Evolutionary conservation across 495 filamentous ascomycete species (phyloP).

Genomic region (Lophiostoma macrostomum): DNA sequence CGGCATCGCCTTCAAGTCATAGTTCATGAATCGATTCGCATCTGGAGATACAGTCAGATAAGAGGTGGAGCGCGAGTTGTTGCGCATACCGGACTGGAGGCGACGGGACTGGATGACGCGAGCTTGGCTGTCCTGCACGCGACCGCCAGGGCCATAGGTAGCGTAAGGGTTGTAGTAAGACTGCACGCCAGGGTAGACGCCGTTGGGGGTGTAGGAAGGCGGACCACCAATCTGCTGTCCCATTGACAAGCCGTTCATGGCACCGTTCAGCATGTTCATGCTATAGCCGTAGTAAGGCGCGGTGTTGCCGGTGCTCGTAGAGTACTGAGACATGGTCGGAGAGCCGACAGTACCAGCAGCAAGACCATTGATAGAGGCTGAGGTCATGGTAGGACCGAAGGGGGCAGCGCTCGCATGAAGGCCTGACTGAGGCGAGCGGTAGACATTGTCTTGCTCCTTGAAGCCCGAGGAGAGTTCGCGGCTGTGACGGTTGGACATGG

Average conservation of each 20-base stretch:
- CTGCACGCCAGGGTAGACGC: constrained; percentile 40
- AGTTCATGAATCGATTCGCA: constrained; percentile 69
- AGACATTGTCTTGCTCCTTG: constrained; percentile 38
- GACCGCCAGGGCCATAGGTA: constrained; percentile 40
- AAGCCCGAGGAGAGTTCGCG: constrained; percentile 59
- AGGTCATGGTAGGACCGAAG: constrained; percentile 54
- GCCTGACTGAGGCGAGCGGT: constrained; percentile 59
- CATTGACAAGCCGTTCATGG: constrained; percentile 58
- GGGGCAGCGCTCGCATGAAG: constrained; percentile 74
- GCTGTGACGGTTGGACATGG: constrained; percentile 59
- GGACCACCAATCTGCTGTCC: constrained; percentile 37
- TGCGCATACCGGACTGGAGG: constrained; percentile 62
- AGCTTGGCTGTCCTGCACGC: constrained; percentile 61
- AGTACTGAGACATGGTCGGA: constrained; percentile 37
- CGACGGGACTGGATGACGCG: constrained; percentile 69
- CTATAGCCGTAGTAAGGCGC: constrained; percentile 48
- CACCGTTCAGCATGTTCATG: constrained; percentile 56
- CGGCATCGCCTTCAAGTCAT: constrained; percentile 70
- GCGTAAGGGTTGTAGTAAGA: constrained; percentile 36
- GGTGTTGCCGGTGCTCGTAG: constrained; percentile 25
- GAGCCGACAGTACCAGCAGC: constrained; percentile 19
- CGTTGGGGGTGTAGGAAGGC: constrained; percentile 11
- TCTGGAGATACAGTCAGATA: constrained; percentile 21
- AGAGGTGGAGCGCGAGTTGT: too few relatives aligned
- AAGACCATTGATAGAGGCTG: constrained; percentile 9